Base-by-base conservation (phyloP, 495 filamentous ascomycete genomes). In the Penicillium desertorum region DNA sequence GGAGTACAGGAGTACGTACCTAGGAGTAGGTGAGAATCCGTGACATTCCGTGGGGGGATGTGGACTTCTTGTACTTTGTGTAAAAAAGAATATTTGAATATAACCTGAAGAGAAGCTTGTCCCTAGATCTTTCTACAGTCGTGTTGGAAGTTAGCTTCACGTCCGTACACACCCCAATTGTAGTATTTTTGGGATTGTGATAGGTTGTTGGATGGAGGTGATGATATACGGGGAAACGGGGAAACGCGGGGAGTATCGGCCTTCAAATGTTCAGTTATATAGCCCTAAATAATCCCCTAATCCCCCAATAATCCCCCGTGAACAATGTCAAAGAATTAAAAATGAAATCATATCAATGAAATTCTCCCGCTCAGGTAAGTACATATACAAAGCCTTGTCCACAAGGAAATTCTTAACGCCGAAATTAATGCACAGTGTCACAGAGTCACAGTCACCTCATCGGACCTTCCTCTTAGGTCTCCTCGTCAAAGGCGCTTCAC, bases 351-450 rank as follows among this genome's bases (percentile, higher is more conserved):
- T 36, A 45, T 47, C 49, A 34, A 22, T 53, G 37, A 34, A 46
- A 47, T 47, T 47, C 8, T 47, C 44, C 23, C 55, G 55, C 55
- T 50, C 30, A 34, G 30, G 11, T 44, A 56, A 30, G 54, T 68
- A 68, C 54, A 68, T 68, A 54, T 66, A 68, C 61, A 66, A 66
- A 56, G 58, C 58, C 62, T 51, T 14, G 51, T 41, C 56, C 51
- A 55, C 56, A 65, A 55, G 23, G 49, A 57, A 43, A 52, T 37
- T 56, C 56, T 52, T 27, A 68, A 70, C 65, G 67, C 67, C 67
- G 41, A 60, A 51, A 46, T 39, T 60, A 61, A 68, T 68, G 65
- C 65, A 46, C 32, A 59, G 29, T 36, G 46, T 60, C 53, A 62
- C 34, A 49, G 36, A 37, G 36, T 39, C 36, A 62, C 34, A 49